These are phyloP conservation scores for Xylaria nigripes DNA, from an alignment of 495 filamentous ascomycete genomes.

Conservation along the genomic window DNA sequence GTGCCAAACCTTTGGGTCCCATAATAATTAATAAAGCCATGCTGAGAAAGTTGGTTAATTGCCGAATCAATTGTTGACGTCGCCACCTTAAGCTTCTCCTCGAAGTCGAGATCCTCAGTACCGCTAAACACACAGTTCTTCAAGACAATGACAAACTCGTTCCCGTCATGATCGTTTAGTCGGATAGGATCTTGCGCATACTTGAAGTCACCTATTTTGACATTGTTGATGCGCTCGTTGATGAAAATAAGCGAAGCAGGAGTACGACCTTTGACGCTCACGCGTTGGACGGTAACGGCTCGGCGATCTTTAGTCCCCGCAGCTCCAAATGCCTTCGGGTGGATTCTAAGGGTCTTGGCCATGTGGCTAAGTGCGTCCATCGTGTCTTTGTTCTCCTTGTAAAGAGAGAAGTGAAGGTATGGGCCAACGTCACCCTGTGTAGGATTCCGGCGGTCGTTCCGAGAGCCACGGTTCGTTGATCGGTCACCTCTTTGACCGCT, in stretches of 20 bases:
- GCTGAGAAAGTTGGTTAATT: constrained; percentile 47
- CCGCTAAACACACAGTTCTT: constrained; percentile 62
- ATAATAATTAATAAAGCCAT: constrained; percentile 94
- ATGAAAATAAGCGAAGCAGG: constrained; percentile 54
- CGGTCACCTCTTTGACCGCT: constrained; percentile 33
- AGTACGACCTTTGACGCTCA: constrained; percentile 60
- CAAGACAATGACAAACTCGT: constrained; percentile 85
- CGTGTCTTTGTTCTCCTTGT: constrained; percentile 98
- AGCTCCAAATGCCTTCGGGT: constrained; percentile 64
- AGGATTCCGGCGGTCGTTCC: constrained; percentile 16
- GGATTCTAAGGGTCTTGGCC: constrained; percentile 57
- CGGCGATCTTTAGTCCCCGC: constrained; percentile 93
- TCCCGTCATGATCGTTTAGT: constrained; percentile 76
- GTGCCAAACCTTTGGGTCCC: constrained; percentile 92
- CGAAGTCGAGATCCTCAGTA: constrained; percentile 29
- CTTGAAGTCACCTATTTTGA: constrained; percentile 68
- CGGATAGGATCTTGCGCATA: constrained; percentile 61
- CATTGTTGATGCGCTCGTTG: constrained; percentile 52
- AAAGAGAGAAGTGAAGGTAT: constrained; percentile 86
- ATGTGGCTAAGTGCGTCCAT: constrained; percentile 81
- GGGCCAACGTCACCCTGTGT: constrained; percentile 47
- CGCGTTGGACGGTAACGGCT: constrained; percentile 78
- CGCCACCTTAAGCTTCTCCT: constrained; percentile 29
- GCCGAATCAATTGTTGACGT: constrained; percentile 32
- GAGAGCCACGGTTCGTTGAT: constrained; percentile 24